Percentiles rank a stretch among this genome's conserved stretches.
Evolutionary conservation across 768 basidiomycete genomes (phyloP).

Genomic region (Vararia minispora): DNA sequence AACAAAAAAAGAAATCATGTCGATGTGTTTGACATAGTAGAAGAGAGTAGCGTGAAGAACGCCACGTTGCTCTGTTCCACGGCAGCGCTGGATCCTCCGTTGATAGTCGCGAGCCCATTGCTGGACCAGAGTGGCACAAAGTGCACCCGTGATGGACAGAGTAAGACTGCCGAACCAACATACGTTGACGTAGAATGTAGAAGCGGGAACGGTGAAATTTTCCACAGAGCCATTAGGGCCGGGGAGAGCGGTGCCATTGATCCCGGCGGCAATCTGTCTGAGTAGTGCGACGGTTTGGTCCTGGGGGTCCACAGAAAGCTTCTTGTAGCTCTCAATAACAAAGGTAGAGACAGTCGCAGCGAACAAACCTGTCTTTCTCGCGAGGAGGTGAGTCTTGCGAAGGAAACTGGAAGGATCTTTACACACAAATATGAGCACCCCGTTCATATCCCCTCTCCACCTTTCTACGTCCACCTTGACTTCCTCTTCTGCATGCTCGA

Average conservation of each 20-base stretch:
- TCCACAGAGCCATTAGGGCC: too few species aligned
- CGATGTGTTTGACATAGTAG: too few species aligned
- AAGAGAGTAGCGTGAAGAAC: too few species aligned
- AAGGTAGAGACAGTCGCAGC: slow-evolving; percentile 13
- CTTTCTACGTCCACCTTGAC: too few species aligned
- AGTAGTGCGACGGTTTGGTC: slow-evolving; percentile 4
- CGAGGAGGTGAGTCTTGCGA: too few species aligned
- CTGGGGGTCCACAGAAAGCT: slow-evolving; percentile 1
- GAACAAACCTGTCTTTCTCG: slow-evolving; percentile 8
- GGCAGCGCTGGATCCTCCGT: not conserved
- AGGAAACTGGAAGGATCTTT: too few species aligned
- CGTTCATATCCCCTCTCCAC: too few species aligned
- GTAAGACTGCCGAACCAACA: slow-evolving; percentile 12
- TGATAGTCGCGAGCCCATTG: slow-evolving; percentile 13
- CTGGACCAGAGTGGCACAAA: slow-evolving; percentile 9
- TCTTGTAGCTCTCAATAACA: slow-evolving; percentile 12
- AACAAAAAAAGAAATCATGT: too few species aligned
- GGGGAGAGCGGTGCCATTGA: not conserved
- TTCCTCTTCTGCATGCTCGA: too few species aligned
- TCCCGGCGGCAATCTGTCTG: not conserved
- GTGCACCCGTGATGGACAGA: slow-evolving; percentile 8
- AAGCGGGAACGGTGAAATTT: not conserved
- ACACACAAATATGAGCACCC: too few species aligned
- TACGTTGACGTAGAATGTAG: slow-evolving; percentile 7
- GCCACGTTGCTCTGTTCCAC: slow-evolving; percentile 4